Conservation (phyloP, 495 filamentous ascomycete species). For the Monascus purpureus region DNA sequence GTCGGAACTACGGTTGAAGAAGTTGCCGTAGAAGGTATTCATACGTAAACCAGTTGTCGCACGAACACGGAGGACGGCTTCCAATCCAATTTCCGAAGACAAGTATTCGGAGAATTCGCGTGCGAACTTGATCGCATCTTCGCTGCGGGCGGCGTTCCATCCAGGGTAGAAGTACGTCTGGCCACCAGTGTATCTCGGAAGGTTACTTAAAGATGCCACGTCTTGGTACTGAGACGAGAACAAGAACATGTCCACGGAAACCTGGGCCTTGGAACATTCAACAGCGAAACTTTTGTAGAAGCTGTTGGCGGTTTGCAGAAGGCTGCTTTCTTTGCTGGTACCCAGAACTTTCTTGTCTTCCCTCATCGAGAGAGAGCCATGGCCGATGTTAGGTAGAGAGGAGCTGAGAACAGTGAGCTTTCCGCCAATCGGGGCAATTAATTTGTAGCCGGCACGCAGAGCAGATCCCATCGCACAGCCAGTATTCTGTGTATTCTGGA, state of each 20-base stretch:
- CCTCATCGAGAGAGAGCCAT: slow-evolving; percentile 81
- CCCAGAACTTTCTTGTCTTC: slow-evolving; percentile 96
- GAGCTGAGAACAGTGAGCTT: slow-evolving; percentile 87
- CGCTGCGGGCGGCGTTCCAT: slow-evolving; percentile 83
- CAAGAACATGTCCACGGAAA: slow-evolving; percentile 98
- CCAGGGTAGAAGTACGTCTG: slow-evolving; percentile 98
- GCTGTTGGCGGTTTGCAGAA: slow-evolving; percentile 81
- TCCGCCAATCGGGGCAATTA: slow-evolving; percentile 84
- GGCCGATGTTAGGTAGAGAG: slow-evolving; percentile 78
- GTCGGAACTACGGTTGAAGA: slow-evolving; percentile 95
- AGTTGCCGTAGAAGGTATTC: slow-evolving; percentile 98
- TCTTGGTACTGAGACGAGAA: slow-evolving; percentile 97
- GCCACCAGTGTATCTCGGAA: slow-evolving; percentile 90
- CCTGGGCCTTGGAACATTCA: slow-evolving; percentile 96
- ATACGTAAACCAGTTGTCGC: slow-evolving; percentile 92
- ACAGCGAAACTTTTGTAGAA: slow-evolving; percentile 99
- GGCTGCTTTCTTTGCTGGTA: slow-evolving; percentile 74
- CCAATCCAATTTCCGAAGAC: slow-evolving; percentile 87
- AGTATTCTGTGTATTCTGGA: slow-evolving; percentile 78
- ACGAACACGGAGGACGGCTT: slow-evolving; percentile 89
- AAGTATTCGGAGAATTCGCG: slow-evolving; percentile 92
- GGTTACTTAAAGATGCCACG: slow-evolving; percentile 85
- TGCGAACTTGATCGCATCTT: slow-evolving; percentile 96
- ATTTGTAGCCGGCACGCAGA: slow-evolving; percentile 81
- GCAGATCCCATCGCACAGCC: slow-evolving; percentile 87